These are phyloP conservation scores for Saccharomycopsis olivae DNA, from an alignment of 805 yeast genomes.

Conservation along the genomic window DNA sequence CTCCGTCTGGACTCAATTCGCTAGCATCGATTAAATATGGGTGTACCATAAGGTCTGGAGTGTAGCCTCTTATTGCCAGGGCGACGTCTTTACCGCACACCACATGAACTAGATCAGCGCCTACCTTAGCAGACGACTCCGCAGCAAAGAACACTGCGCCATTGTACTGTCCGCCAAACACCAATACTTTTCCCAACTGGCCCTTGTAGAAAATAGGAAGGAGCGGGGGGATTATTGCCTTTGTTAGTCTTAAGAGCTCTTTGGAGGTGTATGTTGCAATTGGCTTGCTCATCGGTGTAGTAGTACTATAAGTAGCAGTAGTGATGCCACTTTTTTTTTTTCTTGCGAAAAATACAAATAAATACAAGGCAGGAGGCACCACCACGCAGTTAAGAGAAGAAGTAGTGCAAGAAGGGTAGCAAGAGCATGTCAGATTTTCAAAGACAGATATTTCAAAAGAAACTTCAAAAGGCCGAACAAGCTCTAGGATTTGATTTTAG, in stretches of 20 bases:
- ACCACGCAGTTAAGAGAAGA: too few relatives aligned
- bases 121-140: constrained; percentile 72
- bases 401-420: too few relatives aligned
- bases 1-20: constrained; percentile 19
- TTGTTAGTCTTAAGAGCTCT: constrained; percentile 3
- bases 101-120: constrained; percentile 83
- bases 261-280: neutral
- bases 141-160: constrained; percentile 95
- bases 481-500: constrained; percentile 7
- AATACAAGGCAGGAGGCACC: too few relatives aligned
- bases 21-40: constrained; percentile 53
- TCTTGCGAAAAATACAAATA: too few relatives aligned
- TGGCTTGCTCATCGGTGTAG: constrained; percentile 2
- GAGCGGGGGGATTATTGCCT: constrained; percentile 61
- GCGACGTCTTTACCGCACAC: constrained; percentile 80
- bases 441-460: constrained; percentile 13
- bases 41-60: constrained; percentile 94
- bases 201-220: constrained; percentile 72
- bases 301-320: too few relatives aligned
- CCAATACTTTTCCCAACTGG: constrained; percentile 76
- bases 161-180: constrained; percentile 91
- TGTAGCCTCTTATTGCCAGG: constrained; percentile 69
- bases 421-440: constrained; percentile 16
- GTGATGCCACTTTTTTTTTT: too few relatives aligned
- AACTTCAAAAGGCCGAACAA: constrained; percentile 14